Percentiles rank a stretch among this genome's conserved stretches.
Evolutionary conservation across 2,329 filamentous ascomycete species (phyloP).

Genomic region (Colletotrichum tofieldiae): DNA sequence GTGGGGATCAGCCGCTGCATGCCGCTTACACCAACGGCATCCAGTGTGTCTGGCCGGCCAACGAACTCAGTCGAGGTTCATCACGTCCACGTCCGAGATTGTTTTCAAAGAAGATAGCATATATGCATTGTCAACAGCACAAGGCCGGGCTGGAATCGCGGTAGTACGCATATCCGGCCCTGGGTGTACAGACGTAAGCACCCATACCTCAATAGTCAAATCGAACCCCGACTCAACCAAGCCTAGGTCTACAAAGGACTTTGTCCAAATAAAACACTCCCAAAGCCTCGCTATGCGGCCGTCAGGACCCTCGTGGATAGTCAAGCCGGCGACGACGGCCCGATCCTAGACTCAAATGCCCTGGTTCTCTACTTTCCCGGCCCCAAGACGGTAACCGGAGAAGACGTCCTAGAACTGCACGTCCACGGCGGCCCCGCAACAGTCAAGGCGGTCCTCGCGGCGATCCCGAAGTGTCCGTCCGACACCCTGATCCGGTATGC

Average conservation of each 20-base stretch:
- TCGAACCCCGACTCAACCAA: background rate
- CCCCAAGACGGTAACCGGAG: conserved; percentile 89
- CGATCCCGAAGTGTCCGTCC: conserved; percentile 73
- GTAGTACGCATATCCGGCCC: conserved; percentile 90
- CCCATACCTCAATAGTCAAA: background rate
- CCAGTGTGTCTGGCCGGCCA: background rate
- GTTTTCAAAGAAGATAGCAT: conserved; percentile 74
- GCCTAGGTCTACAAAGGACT: conserved; percentile 65
- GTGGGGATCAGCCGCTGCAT: background rate
- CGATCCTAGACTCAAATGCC: conserved; percentile 84
- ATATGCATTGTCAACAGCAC: conserved; percentile 90
- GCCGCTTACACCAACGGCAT: background rate
- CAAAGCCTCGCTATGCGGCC: conserved; percentile 72
- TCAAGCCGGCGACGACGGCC: conserved; percentile 45
- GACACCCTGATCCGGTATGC: conserved; percentile 79
- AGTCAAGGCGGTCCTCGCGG: conserved; percentile 86
- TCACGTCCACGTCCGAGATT: background rate
- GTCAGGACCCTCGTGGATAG: conserved; percentile 82
- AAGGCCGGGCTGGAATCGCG: conserved; percentile 90
- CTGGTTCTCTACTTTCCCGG: conserved; percentile 86
- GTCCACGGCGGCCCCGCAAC: conserved; percentile 94
- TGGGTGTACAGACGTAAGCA: conserved; percentile 75
- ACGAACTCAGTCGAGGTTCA: background rate
- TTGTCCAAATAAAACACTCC: conserved; percentile 63
- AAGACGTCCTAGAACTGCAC: conserved; percentile 93